Evolutionary conservation across 2,329 filamentous ascomycete species (phyloP), one percentile per base, ranked within the genome.

Genomic region (Scytalidium lignicola): DNA sequence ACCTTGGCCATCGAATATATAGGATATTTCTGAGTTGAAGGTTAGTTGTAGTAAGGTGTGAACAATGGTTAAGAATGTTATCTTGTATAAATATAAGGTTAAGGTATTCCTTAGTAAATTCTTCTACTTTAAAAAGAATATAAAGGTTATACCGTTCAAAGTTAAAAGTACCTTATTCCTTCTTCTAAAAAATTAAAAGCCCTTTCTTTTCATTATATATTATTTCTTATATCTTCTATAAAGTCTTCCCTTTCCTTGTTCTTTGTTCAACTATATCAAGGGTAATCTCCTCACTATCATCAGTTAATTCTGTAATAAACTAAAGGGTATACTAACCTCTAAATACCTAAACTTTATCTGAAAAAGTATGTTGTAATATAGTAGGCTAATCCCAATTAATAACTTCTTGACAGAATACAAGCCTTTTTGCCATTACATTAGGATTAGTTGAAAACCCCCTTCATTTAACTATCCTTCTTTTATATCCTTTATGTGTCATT

Each of bases 391-490:
- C 22, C 28, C 19, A 52, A 12, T 3, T 42, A 20, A 49, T 46
- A 32, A 2, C 46, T 18, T 49, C 19, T 26, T 44, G 8, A 20
- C 18, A 26, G 41, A 52, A 52, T 3, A 20, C 26, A 32, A 43
- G 17, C 2, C 47, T 21, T 45, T 19, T 3, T 41, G 2, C 4
- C 6, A 39, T 40, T 23, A 47, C 43, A 3, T 26, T 12, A 18
- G 40, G 43, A 29, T 52, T 19, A 22, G 41, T n/a, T 4, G 37
- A 49, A 28, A 52, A 52, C 7, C 43, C 39, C 28, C 46, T 52
- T 18, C 44, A 45, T 12, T 32, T 21, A 8, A 19, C 5, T 8
- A 20, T 41, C 1, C 59, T 77, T 20, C 62, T 78, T 0, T n/a
- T 52, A 1, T 49, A 64, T 0, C 67, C 63, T 26, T 5, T 6